Conservation (phyloP, 106 monocot species). For the Dioscorea alata region DNA sequence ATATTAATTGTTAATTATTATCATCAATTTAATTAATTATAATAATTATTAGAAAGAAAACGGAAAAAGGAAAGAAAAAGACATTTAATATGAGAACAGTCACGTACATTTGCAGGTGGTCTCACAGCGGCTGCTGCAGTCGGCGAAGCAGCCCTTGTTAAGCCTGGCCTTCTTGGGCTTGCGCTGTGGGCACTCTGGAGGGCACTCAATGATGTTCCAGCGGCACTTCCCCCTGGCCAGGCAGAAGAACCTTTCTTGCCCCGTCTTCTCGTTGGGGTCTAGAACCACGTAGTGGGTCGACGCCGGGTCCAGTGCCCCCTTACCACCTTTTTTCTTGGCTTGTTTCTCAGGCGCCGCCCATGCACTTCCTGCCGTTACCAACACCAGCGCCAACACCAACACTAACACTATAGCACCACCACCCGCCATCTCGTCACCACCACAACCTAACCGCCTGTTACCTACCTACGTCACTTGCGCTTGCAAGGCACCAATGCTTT, state of each 20-base stretch:
- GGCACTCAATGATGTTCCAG: conserved; percentile 37
- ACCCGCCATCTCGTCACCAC: too few species aligned
- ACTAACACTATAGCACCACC: neutral
- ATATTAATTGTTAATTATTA: too few species aligned
- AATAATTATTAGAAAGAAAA: neutral
- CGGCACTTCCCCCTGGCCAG: conserved; percentile 58
- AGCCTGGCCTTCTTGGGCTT: conserved; percentile 38
- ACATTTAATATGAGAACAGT: too few species aligned
- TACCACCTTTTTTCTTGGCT: neutral
- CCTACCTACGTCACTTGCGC: too few species aligned
- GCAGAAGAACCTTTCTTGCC: conserved; percentile 69
- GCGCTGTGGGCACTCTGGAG: conserved; percentile 41
- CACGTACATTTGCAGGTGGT: conserved; percentile 63
- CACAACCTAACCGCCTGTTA: too few species aligned
- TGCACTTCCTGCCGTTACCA: neutral
- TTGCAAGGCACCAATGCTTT: too few species aligned
- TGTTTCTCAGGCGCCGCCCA: neutral
- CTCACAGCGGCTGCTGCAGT: conserved; percentile 80
- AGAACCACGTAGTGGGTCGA: conserved; percentile 58
- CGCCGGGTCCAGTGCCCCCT: conserved; percentile 32
- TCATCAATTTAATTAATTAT: too few species aligned
- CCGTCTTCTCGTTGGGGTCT: conserved; percentile 10
- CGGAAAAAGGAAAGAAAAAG: neutral
- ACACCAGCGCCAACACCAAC: neutral
- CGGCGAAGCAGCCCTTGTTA: conserved; percentile 74